phyloP scores from a whole-genome alignment of 257 asterid genomes.

The Solanum boliviense region DNA sequence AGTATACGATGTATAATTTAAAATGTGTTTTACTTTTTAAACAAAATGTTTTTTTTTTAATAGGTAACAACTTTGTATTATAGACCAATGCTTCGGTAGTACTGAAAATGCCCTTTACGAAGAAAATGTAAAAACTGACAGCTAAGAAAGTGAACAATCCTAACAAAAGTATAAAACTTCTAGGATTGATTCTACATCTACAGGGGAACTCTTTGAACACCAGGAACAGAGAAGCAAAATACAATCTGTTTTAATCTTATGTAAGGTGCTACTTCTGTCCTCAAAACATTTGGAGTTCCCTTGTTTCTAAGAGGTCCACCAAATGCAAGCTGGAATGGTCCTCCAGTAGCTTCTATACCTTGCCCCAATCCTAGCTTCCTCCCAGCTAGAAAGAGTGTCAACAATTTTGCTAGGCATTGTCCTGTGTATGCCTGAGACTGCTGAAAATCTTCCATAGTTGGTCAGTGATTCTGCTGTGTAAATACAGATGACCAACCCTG shows the following conservation, averaged over 20 bases:
- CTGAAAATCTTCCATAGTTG: not conserved
- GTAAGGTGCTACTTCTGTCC: not conserved
- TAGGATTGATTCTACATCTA: not conserved
- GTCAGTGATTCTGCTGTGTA: not conserved
- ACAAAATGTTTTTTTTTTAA: not conserved
- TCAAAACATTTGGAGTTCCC: not conserved
- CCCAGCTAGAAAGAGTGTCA: not conserved
- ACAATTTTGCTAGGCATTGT: not conserved
- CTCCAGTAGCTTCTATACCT: not conserved
- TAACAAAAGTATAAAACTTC: not conserved
- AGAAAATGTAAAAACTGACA: not conserved
- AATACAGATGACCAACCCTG: not conserved
- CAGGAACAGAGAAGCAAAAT: not conserved
- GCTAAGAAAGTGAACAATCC: not conserved
- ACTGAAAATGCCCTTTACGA: not conserved
- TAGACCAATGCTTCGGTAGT: not conserved
- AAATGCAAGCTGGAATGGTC: not conserved
- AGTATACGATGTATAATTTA: not conserved
- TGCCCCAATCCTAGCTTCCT: not conserved
- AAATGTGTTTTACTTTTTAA: not conserved
- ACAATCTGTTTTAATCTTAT: not conserved
- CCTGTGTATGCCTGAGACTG: not conserved
- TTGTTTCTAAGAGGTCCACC: not conserved
- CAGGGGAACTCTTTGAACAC: not conserved
- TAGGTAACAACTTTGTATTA: not conserved